A percentile compares a stretch with the other conserved stretches of the same genome.
Evolutionary conservation across 129 eudicot genomes (phyloP).

Genomic region (Arctium lappa): DNA sequence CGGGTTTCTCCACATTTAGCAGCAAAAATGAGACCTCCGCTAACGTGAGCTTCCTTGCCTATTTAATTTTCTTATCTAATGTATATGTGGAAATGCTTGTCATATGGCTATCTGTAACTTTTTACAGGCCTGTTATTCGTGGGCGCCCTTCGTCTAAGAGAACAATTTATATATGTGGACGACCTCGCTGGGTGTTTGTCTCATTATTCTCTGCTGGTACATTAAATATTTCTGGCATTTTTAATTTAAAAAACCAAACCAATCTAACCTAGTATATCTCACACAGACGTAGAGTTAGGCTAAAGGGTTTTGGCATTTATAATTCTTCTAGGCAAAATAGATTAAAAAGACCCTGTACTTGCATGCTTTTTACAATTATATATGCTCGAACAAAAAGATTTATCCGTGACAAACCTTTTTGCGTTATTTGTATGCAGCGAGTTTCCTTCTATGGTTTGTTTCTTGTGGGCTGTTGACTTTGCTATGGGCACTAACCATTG

Average conservation of each 20-base stretch:
- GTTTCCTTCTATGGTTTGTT: conserved; percentile 63
- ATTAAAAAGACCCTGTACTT: not conserved
- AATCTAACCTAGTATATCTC: not conserved
- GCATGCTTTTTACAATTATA: not conserved
- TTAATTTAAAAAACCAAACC: not conserved
- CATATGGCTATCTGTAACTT: not conserved
- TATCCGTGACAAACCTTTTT: not conserved
- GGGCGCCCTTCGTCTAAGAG: conserved; percentile 80
- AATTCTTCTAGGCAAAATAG: not conserved
- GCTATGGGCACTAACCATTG: conserved; percentile 52
- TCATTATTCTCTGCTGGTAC: conserved; percentile 44
- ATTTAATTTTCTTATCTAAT: not conserved
- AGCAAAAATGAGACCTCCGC: conserved; percentile 77
- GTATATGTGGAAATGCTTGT: not conserved
- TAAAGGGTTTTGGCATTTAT: not conserved
- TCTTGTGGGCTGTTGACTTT: conserved; percentile 70
- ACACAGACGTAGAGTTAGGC: not conserved
- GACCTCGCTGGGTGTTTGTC: conserved; percentile 71
- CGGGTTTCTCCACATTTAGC: conserved; percentile 11
- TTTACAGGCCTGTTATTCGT: conserved; percentile 69
- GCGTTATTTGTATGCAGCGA: conserved; percentile 35
- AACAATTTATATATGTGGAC: conserved; percentile 68
- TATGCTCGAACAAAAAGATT: not conserved
- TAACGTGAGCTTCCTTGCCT: conserved; percentile 47
- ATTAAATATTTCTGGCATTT: not conserved